phyloP scores from a whole-genome alignment of 805 yeast genomes.

The Hanseniaspora guilliermondii region DNA sequence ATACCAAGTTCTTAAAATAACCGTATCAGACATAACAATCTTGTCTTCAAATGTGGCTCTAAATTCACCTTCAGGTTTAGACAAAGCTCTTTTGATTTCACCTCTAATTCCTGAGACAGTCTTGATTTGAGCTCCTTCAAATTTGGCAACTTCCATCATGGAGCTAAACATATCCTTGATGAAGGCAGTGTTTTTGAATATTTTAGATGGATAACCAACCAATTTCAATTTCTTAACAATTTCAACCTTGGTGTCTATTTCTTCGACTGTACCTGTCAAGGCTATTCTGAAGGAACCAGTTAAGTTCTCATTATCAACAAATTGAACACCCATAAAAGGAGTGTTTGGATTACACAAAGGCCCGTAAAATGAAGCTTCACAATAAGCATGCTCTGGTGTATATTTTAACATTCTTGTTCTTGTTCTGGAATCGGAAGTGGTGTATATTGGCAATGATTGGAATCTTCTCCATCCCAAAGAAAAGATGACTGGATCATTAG shows the following conservation, averaged over 20 bases:
- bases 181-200: conserved; percentile 92
- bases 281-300: conserved; percentile 88
- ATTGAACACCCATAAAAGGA: conserved; percentile 89
- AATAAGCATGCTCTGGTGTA: conserved; percentile 95
- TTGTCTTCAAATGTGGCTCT: conserved; percentile 97
- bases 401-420: conserved; percentile 95
- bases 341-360: conserved; percentile 96
- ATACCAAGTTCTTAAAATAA: conserved; percentile 90
- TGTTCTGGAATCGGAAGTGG: conserved; percentile 94
- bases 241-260: conserved; percentile 75
- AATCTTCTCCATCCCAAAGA: conserved; percentile 98
- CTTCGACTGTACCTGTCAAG: conserved; percentile 93
- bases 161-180: conserved; percentile 92
- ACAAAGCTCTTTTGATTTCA: conserved; percentile 86
- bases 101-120: conserved; percentile 97
- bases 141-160: conserved; percentile 87
- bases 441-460: conserved; percentile 89
- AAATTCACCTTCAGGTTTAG: conserved; percentile 89
- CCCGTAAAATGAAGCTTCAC: conserved; percentile 91
- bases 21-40: conserved; percentile 76
- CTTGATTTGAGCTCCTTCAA: conserved; percentile 93
- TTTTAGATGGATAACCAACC: conserved; percentile 88
- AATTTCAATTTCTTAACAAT: conserved; percentile 91
- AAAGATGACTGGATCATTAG: conserved; percentile 87
- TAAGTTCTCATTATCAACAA: conserved; percentile 70